Evolutionary conservation across 164 flowering plant species (phyloP), one percentile per base, ranked within the genome.

Genomic region (Vitis vinifera): DNA sequence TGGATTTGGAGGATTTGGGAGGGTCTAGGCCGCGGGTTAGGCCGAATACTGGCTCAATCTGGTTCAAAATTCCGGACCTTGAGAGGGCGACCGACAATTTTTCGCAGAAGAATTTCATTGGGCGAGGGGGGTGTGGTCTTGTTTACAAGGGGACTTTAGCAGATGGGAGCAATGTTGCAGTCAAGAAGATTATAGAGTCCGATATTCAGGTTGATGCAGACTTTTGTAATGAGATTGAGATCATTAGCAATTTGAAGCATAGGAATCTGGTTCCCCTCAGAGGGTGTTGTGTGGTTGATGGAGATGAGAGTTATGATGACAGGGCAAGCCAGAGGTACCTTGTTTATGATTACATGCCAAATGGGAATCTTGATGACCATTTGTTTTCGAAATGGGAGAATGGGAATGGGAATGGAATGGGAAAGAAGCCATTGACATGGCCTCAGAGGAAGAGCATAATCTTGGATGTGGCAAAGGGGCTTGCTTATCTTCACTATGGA

Each of bases 401-500:
- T 17, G 29, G 3, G 8, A 31, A 61, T 65, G 51, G 50, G 23
- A 59, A 53, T 62, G 56, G 68, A n/a, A 23, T 13, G 14, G 58
- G 9, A 8, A 80, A 59, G 51, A 73, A 55, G 15, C 74, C 76
- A 19, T 66, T 91, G 73, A 85, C 80, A 51, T 91, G 94, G 97
- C 90, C 91, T 66, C 85, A 85, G 64, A 79, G 92, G 73, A 91
- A 84, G 80, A 78, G 73, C 76, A 85, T 91, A 59, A 85, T 89
- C 47, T 75, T 91, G 79, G 94, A 89, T 74, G 90, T 90, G 62
- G 93, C 95, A 3, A 90, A 84, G 76, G 97, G 93, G 37, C 73
- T 92, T 17, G 91, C 87, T 67, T 92, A 92, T 73, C 78, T 92
- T 65, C 95, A 90, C 67, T 86, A 90, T 63, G 97, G 97, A 16